Evolutionary conservation across 2,329 filamentous ascomycete genomes (phyloP).

Genomic region (Penicillium sp.): DNA sequence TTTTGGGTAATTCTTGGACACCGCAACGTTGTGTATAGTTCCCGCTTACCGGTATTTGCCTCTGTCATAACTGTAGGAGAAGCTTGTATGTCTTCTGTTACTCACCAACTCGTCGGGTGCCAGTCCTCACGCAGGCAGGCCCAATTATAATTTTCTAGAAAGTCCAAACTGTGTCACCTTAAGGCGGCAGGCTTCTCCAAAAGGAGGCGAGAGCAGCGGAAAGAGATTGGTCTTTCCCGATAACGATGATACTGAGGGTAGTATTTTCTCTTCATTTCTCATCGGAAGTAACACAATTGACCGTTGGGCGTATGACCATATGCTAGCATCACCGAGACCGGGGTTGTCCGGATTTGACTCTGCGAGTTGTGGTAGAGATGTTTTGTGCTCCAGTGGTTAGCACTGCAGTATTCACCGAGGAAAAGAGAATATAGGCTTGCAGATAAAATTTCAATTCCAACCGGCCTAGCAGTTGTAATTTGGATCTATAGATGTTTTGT

Average conservation of each 20-base stretch:
- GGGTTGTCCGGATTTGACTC: constrained; percentile 1
- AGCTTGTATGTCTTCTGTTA: constrained; percentile 20
- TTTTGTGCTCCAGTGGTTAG: constrained; percentile 4
- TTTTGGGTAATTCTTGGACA: constrained; percentile 5
- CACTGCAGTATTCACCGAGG: constrained; percentile 1
- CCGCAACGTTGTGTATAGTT: constrained; percentile 5
- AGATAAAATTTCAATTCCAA: background rate
- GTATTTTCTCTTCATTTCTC: constrained; percentile 3
- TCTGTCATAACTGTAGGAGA: constrained; percentile 5
- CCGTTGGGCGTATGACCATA: constrained; percentile 15
- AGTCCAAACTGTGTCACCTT: constrained; percentile 10
- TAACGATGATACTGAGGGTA: constrained; percentile 3
- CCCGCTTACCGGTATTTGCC: constrained; percentile 6
- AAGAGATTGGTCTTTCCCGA: background rate
- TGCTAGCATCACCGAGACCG: constrained; percentile 9
- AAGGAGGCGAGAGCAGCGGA: background rate
- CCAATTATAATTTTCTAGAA: constrained; percentile 22
- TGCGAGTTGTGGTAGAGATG: background rate
- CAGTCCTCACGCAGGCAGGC: constrained; percentile 11
- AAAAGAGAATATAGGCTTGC: background rate
- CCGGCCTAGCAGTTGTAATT: background rate
- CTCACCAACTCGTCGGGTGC: constrained; percentile 9
- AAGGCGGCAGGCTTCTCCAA: background rate
- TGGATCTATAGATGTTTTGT: background rate
- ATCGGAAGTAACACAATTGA: constrained; percentile 6